phyloP scores from a whole-genome alignment of 805 yeast genomes.

The Metschnikowia kunwiensis region DNA sequence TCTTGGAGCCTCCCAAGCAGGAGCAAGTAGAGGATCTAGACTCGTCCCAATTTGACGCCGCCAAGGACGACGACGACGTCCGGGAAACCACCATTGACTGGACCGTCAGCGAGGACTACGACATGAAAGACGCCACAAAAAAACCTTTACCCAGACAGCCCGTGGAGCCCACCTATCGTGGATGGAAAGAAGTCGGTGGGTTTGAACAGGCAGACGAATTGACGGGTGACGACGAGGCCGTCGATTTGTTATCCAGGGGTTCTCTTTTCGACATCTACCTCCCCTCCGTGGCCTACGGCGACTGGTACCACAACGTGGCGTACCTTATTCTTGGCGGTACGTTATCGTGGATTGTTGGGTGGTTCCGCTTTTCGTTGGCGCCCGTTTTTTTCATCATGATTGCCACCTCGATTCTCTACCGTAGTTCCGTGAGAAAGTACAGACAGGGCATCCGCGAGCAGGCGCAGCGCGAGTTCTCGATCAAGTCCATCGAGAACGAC shows the following conservation, averaged over 20 bases:
- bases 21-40: constrained; percentile 15
- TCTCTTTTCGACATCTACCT: constrained; percentile 73
- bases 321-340: constrained; percentile 64
- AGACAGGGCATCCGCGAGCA: constrained; percentile 71
- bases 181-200: constrained; percentile 93
- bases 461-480: constrained; percentile 82
- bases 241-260: constrained; percentile 65
- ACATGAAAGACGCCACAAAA: constrained; percentile 28
- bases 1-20: constrained; percentile 35
- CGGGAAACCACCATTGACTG: constrained; percentile 18
- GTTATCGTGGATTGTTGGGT: constrained; percentile 76
- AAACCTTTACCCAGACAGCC: constrained; percentile 48
- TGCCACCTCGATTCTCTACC: constrained; percentile 63
- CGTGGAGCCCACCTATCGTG: constrained; percentile 69
- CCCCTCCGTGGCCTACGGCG: constrained; percentile 80
- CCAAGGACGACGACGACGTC: constrained; percentile 6
- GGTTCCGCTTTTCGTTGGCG: constrained; percentile 71
- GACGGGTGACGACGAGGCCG: constrained; percentile 64
- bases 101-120: constrained; percentile 40
- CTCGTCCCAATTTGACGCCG: constrained; percentile 6
- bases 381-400: constrained; percentile 74
- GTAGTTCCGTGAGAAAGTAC: constrained; percentile 80
- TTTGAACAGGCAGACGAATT: constrained; percentile 71
- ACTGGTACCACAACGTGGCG: constrained; percentile 93
- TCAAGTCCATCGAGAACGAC: constrained; percentile 78